Conservation (phyloP, 1,284 basidiomycete species). For the Trichosporon asahii region DNA sequence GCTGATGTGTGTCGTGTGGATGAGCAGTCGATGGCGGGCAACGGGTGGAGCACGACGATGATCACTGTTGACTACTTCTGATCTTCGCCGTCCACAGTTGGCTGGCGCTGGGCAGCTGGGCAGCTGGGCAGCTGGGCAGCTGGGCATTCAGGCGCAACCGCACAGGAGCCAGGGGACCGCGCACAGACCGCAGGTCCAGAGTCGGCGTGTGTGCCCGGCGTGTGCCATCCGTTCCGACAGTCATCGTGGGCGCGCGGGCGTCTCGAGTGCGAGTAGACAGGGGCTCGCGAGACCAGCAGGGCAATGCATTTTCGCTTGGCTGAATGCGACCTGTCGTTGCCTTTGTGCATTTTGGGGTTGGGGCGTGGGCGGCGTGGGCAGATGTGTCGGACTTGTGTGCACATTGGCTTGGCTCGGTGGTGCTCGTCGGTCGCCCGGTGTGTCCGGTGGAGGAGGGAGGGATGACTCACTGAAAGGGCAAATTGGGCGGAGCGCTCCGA, state of each 20-base stretch:
- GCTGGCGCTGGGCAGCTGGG: background rate
- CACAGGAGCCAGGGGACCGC: background rate
- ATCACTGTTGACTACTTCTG: background rate
- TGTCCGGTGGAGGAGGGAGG: background rate
- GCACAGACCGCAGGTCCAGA: background rate
- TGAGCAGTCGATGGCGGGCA: background rate
- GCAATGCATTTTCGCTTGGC: background rate
- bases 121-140: too few relatives aligned
- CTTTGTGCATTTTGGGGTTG: background rate
- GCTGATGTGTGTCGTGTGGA: background rate
- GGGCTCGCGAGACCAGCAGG: too few relatives aligned
- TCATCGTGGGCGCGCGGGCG: background rate
- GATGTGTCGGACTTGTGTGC: background rate
- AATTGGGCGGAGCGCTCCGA: constrained; percentile 43
- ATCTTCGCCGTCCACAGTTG: background rate
- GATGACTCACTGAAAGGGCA: constrained; percentile 39
- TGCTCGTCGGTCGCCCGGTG: background rate
- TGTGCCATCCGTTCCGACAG: background rate
- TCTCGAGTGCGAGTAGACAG: background rate
- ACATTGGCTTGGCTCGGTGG: background rate
- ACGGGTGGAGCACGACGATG: background rate
- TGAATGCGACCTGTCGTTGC: background rate
- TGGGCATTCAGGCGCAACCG: background rate
- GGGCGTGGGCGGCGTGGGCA: too few relatives aligned
- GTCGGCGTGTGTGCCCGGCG: background rate